phyloP scores from a whole-genome alignment of 2,329 filamentous ascomycete species.

The Aspergillus fructus region DNA sequence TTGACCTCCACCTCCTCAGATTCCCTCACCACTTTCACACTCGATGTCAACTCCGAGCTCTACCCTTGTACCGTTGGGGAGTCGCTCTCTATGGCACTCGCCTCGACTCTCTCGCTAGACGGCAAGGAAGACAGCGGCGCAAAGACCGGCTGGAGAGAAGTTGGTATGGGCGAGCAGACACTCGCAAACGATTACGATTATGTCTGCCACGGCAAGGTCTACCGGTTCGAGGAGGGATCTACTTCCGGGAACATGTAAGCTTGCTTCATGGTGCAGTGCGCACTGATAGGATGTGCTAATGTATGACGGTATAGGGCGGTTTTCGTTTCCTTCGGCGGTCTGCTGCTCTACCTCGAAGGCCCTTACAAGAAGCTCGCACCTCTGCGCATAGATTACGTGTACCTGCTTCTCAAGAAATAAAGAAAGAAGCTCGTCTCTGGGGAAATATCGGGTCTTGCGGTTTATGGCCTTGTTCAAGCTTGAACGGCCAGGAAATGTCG shows the following conservation, averaged over 20 bases:
- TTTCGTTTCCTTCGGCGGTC: constrained; percentile 89
- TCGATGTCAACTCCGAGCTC: constrained; percentile 93
- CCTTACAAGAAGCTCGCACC: constrained; percentile 95
- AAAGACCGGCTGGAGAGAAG: constrained; percentile 72
- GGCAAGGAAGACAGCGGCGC: constrained; percentile 71
- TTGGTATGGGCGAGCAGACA: constrained; percentile 56
- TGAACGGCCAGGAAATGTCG: constrained; percentile 21
- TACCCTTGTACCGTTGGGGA: constrained; percentile 76
- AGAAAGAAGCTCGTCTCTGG: constrained; percentile 5
- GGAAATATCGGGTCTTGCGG: neutral
- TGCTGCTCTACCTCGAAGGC: constrained; percentile 86
- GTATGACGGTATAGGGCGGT: constrained; percentile 66
- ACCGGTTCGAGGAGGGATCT: constrained; percentile 53
- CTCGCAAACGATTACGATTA: constrained; percentile 55
- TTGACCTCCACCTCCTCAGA: constrained; percentile 75
- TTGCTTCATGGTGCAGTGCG: neutral
- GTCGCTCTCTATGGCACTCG: constrained; percentile 75
- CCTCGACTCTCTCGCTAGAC: constrained; percentile 82
- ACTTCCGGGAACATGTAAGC: constrained; percentile 82
- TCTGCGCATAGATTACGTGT: constrained; percentile 88
- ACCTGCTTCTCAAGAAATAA: constrained; percentile 90
- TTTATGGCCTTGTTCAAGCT: neutral
- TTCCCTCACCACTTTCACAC: constrained; percentile 70
- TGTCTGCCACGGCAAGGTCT: constrained; percentile 53
- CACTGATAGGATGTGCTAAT: neutral